A percentile compares a stretch with the other conserved stretches of the same genome.
These are phyloP conservation scores for Catharanthus roseus DNA, from an alignment of 257 asterid genomes.

Conservation along the genomic window DNA sequence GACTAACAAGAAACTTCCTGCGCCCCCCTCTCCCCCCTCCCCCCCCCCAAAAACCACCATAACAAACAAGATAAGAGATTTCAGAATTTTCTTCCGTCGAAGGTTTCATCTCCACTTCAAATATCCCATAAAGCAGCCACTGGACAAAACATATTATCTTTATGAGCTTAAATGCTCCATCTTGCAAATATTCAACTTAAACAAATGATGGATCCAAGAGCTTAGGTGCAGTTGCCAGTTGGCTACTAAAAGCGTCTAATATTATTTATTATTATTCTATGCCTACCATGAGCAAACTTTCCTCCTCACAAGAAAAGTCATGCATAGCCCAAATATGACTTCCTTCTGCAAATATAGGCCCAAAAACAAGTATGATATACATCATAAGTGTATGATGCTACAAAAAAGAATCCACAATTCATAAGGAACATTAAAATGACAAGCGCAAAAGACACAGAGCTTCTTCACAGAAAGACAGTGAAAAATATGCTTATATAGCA, in stretches of 20 bases:
- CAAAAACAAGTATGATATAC: no score
- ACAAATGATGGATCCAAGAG: background rate
- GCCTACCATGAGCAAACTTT: background rate
- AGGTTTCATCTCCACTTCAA: background rate
- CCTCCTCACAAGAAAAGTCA: background rate
- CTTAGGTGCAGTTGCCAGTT: background rate
- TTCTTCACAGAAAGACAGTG: background rate
- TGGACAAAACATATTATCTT: background rate
- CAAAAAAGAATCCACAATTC: background rate
- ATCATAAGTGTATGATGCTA: background rate
- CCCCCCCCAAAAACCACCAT: no score
- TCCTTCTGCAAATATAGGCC: background rate
- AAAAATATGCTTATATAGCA: background rate
- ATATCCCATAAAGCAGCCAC: background rate
- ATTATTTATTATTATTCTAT: background rate
- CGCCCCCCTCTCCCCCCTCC: background rate
- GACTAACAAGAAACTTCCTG: background rate
- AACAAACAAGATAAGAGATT: no score
- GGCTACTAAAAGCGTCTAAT: background rate
- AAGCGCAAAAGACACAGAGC: background rate
- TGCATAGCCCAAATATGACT: background rate
- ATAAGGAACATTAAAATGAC: background rate
- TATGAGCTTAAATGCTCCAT: background rate
- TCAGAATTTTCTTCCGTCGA: background rate
- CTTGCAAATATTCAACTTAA: background rate